Evolutionary conservation across 192 early-diverging fungal genomes (phyloP).

Genomic region (Endogone sp.): DNA sequence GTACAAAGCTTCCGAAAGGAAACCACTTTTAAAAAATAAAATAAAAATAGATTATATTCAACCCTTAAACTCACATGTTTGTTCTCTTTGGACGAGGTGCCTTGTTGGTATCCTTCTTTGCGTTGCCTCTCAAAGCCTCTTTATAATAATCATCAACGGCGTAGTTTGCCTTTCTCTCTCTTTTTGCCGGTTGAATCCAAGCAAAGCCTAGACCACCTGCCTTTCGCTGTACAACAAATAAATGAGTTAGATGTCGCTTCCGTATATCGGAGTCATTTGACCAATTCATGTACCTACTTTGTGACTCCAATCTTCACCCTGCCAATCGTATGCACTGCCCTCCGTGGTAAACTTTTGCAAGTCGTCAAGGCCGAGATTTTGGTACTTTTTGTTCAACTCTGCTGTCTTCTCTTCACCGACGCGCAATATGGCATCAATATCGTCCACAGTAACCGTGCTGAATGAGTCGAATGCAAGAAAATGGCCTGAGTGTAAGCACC

Average conservation of each 20-base stretch:
- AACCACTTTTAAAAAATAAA: background rate
- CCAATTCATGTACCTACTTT: constrained; percentile 35
- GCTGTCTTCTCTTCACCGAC: constrained; percentile 85
- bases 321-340: constrained; percentile 87
- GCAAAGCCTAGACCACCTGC: constrained; percentile 52
- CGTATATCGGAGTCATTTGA: background rate
- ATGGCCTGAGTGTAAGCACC: background rate
- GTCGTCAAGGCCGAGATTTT: constrained; percentile 88
- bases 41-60: too few species aligned
- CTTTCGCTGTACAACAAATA: constrained; percentile 38
- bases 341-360: constrained; percentile 85
- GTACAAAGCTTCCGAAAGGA: too few species aligned
- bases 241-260: background rate
- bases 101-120: constrained; percentile 51
- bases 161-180: constrained; percentile 92
- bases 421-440: constrained; percentile 81
- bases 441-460: constrained; percentile 70
- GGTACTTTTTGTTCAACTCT: constrained; percentile 87
- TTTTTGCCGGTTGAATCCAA: constrained; percentile 95
- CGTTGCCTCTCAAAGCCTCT: constrained; percentile 65
- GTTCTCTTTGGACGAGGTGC: constrained; percentile 66
- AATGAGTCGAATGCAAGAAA: constrained; percentile 12
- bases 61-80: constrained; percentile 32
- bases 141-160: constrained; percentile 91
- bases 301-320: constrained; percentile 92